Evolutionary conservation across 1,284 basidiomycete species (phyloP), one percentile per base, ranked within the genome.

Genomic region (Leccinum subspadiceum): DNA sequence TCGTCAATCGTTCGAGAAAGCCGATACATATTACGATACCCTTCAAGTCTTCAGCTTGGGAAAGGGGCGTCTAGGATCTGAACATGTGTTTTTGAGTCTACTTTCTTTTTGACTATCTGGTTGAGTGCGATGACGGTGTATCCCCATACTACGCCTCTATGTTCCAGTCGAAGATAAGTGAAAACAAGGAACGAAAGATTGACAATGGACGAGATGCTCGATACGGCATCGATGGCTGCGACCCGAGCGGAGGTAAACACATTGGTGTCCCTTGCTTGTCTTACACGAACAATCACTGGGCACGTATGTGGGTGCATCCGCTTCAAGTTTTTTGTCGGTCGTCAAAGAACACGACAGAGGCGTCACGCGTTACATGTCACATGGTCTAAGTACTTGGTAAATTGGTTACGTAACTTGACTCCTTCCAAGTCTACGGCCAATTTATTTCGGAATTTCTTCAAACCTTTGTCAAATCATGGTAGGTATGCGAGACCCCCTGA

Each of bases 51-150:
- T 81, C 22, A 91, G 73, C 59, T 80, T 81, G 17, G 74, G 65
- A 4, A 90, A 67, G 92, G 70, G 4, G 70, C 68, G 56, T 86
- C 78, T 17, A 90, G 75, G 7, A 76, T 74, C 69, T 92, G 90
- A 35, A 83, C 74, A 67, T 88, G 85, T 0, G 77, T 79, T 70
- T 87, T 89, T 4, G 82, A 77, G 64, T 90, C 88, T 15, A 92
- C 77, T 63, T 84, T 87, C 57, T 84, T 84, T 58, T 83, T 75
- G 10, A 87, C 78, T 0, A 81, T 84, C 66, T 92, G 90, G 65
- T 84, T 87, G 62, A 93, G 79, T 1, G 85, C 89, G 53, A 92
- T 72, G 15, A 90, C 83, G 26, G 85, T 82, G 72, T 92, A 93
- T 35, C 5, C 12, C 82, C 90, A 90, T 79, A 93, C 90, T 92